Evolutionary conservation across 1,284 basidiomycete genomes (phyloP).

Genomic region (Ustilago curta): DNA sequence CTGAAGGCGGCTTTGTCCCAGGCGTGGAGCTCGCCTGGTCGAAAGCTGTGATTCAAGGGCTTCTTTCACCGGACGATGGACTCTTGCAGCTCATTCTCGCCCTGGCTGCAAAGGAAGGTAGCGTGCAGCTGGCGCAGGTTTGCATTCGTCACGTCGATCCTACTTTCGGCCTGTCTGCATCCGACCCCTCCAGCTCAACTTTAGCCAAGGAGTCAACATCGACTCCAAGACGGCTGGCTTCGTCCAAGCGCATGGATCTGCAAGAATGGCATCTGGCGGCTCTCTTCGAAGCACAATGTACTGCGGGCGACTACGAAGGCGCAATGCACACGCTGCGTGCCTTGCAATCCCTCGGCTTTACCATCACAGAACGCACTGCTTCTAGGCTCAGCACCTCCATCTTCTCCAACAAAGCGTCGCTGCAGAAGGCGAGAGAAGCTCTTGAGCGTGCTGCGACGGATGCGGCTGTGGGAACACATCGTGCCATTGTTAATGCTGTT

Average conservation of each 20-base stretch:
- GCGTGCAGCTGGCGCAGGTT: conserved; percentile 28
- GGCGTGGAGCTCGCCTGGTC: conserved; percentile 59
- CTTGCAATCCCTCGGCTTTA: conserved; percentile 12
- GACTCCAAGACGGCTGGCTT: not conserved
- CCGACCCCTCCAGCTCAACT: not conserved
- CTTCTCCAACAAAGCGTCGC: conserved; percentile 11
- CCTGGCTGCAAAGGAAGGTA: conserved; percentile 48
- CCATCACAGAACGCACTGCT: conserved; percentile 13
- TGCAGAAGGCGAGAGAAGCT: conserved; percentile 28
- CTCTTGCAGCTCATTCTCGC: conserved; percentile 41
- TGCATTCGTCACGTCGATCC: conserved; percentile 32
- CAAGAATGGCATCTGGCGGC: conserved; percentile 59
- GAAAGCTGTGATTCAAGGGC: conserved; percentile 26
- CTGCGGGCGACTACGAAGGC: conserved; percentile 27
- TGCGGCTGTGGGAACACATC: conserved; percentile 18
- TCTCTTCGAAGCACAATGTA: conserved; percentile 57
- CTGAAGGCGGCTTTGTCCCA: conserved; percentile 48
- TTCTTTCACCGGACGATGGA: conserved; percentile 52
- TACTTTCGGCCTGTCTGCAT: not conserved
- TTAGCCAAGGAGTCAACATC: not conserved
- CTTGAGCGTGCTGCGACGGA: conserved; percentile 18
- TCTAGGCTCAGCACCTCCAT: conserved; percentile 36
- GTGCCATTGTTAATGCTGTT: conserved; percentile 35
- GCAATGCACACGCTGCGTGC: conserved; percentile 36
- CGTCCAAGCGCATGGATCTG: conserved; percentile 20